Evolutionary conservation across 2,329 filamentous ascomycete species (phyloP), one percentile per base, ranked within the genome.

Genomic region (Neonectria punicea): DNA sequence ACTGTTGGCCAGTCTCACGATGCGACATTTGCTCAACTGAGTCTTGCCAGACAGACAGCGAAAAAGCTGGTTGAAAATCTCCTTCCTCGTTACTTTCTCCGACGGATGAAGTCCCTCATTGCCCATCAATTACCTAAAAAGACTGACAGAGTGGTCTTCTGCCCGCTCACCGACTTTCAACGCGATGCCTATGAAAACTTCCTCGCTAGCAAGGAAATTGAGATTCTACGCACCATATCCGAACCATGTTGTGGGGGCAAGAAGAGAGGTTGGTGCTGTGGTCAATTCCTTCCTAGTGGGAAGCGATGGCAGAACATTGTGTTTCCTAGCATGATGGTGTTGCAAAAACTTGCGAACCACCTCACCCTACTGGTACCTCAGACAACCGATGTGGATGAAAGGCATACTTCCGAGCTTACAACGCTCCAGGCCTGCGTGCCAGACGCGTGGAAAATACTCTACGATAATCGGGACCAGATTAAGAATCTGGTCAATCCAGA

Each of bases 121-220:
- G 93, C 94, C 1, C 85, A 97, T 74, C 95, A 99, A 75, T 84
- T 99, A 8, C 96, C 96, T 0, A 97, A 94, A 80, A 99, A 99
- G 84, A 94, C 89, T 36, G 96, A 99, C 77, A 89, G 91, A 59
- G 94, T 98, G 1, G 93, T 98, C 5, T 99, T 99, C 76, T 99
- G 96, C 72, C 94, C 94, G 1, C 85, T 99, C 20, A 97, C 94
- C 0, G 87, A 91, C 5, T 87, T 90, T 0, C 96, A 99, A 78
- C 86, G 87, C 13, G 86, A 90, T 34, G 95, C 94, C 0, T 99
- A 99, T 76, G 87, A 93, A 71, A 92, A 90, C 41, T 92, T 96
- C 59, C 81, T 97, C n/a, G 60, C 67, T 14, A 92, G 92, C 65
- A 87, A 91, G 2, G 85, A 92, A 8, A 87, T 96, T 2, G 81